Percentiles rank a stretch among this genome's conserved stretches.
phyloP scores from a whole-genome alignment of 805 yeast genomes.

The Scheffersomyces spartinae region DNA sequence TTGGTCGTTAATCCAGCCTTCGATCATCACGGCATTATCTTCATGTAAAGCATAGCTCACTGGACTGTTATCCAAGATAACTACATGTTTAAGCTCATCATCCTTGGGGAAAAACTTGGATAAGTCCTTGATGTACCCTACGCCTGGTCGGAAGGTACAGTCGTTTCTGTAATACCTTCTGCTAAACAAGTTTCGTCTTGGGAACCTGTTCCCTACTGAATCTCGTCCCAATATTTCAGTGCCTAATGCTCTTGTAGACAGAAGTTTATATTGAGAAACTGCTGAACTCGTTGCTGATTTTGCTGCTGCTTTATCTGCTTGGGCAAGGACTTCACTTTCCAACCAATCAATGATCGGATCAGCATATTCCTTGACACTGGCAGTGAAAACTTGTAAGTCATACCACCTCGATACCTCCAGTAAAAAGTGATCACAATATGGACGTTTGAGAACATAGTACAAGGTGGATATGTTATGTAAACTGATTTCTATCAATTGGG shows the following conservation, averaged over 20 bases:
- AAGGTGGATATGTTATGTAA: conserved; percentile 61
- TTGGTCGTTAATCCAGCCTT: conserved; percentile 98
- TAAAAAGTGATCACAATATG: conserved; percentile 79
- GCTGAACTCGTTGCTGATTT: no score
- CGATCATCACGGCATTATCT: conserved; percentile 83
- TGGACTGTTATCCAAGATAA: conserved; percentile 90
- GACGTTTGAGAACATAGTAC: conserved; percentile 86
- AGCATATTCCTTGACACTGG: conserved; percentile 89
- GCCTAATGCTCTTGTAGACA: no score
- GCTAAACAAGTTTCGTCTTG: conserved; percentile 27
- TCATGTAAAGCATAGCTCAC: conserved; percentile 75
- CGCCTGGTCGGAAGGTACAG: conserved; percentile 67
- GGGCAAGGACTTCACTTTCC: conserved; percentile 42
- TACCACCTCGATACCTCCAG: conserved; percentile 76
- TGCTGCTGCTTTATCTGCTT: conserved; percentile 9
- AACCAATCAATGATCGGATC: conserved; percentile 94
- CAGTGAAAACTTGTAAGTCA: conserved; percentile 84
- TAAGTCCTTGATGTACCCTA: conserved; percentile 61
- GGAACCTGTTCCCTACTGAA: conserved; percentile 3
- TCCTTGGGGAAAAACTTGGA: conserved; percentile 44
- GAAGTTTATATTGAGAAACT: no score
- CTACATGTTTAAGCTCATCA: conserved; percentile 52
- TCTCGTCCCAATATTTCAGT: conserved; percentile 5
- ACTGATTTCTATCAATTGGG: conserved; percentile 74
- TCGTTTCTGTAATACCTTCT: conserved; percentile 67